Conservation (phyloP, 1,284 basidiomycete species). For the Neolentinus lepideus region DNA sequence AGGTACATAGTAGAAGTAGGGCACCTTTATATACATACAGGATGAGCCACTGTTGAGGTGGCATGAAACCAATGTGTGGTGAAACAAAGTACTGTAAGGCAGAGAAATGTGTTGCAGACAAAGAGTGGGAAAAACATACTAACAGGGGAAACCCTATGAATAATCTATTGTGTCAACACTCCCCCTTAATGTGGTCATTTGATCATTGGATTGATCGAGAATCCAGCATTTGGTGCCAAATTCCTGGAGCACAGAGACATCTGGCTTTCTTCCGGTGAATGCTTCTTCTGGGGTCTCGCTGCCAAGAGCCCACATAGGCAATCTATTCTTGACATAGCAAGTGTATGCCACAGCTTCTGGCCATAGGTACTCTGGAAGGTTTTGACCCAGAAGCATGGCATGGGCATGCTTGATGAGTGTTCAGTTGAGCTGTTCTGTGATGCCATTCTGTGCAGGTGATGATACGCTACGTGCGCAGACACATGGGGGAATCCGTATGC, state of each 20-base stretch:
- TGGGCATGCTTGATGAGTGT: conserved; percentile 16
- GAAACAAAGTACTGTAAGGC: too few relatives aligned
- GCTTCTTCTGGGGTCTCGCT: conserved; percentile 18
- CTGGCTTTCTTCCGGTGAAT: conserved; percentile 14
- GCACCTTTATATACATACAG: too few relatives aligned
- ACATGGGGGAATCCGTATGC: too few relatives aligned
- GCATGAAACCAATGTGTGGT: too few relatives aligned
- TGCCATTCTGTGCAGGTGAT: conserved; percentile 30
- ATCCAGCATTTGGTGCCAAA: conserved; percentile 9
- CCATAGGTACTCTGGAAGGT: conserved; percentile 28
- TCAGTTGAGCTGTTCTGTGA: conserved; percentile 29
- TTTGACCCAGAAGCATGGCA: conserved; percentile 15
- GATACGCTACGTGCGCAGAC: too few relatives aligned
- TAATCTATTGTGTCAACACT: too few relatives aligned
- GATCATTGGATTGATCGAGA: conserved; percentile 3
- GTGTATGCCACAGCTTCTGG: conserved; percentile 28
- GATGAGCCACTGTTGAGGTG: too few relatives aligned
- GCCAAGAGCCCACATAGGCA: conserved; percentile 14
- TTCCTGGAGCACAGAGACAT: conserved; percentile 10
- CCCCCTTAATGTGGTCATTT: too few relatives aligned
- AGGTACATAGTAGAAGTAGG: too few relatives aligned
- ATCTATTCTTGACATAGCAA: conserved; percentile 19
- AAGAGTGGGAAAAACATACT: too few relatives aligned
- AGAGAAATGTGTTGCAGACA: too few relatives aligned
- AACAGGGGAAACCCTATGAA: too few relatives aligned